Evolutionary conservation across 2,329 filamentous ascomycete genomes (phyloP), one percentile per base, ranked within the genome.

Genomic region (Hymenoscyphus scutula): DNA sequence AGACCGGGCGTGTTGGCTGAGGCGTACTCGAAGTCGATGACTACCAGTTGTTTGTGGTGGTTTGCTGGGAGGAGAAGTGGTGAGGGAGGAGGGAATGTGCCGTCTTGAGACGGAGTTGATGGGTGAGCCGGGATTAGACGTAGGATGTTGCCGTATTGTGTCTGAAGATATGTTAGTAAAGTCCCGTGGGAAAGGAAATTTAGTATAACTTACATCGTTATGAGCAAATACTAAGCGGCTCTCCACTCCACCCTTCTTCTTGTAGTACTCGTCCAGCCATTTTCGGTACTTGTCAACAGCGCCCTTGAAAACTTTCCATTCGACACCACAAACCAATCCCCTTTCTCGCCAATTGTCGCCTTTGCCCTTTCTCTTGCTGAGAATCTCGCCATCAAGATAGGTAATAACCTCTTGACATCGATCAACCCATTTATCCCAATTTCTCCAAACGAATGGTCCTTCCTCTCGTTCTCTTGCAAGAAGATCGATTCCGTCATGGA

Each of bases 1-100:
- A 92, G 81, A 1, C 92, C 95, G 0, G 87, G 87, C 0, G 88
- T 82, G 74, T 98, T 99, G 62, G 94, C 92, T 2, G 89, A 93
- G 1, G 95, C 90, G 74, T 99, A 99, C 73, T 99, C 95, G 72
- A 99, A 99, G 75, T 99, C 95, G 72, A 99, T 99, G 67, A 99
- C 95, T 17, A 98, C 84, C 15, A 99, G 84, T 77, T 96, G 94
- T 76, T 96, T 98, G 78, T 99, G 95, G 69, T 94, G 88, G 76
- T 98, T 98, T 63, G 90, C 88, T 0, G 95, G 92, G 57, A 95
- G 85, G 11, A 97, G 82, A 7, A 98, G 84, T 0, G 94, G 95
- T 0, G 93, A 97, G 15, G 71, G 71, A n/a, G 71, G 64, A 23
- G 60, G 60, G 55, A 41, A 17, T 8, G 64, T 62, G 48, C 69